Base-by-base conservation (phyloP, 495 filamentous ascomycete species). In the Penicillium psychrofluorescens region DNA sequence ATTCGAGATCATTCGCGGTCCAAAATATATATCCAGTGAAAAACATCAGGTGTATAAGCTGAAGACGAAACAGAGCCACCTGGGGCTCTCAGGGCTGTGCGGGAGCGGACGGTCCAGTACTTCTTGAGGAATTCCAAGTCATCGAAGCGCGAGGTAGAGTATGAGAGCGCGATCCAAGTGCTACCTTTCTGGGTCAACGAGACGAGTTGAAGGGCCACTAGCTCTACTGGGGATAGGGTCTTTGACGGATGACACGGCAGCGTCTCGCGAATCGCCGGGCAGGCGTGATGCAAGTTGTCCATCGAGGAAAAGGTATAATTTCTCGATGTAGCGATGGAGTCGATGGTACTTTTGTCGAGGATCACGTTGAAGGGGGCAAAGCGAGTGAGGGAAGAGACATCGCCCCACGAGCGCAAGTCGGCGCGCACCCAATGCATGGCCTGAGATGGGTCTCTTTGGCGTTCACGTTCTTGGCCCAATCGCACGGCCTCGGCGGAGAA, bases 401-500 rank as follows among this genome's bases (percentile, higher is more conserved):
- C 53, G 2, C 43, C 33, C 68, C 68, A 71, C 4, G 55, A 62
- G 12, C 64, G 59, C 7, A 71, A 41, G 32, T 71, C 63, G 6
- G 51, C 56, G 11, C 51, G 59, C 1, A 55, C 31, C 68, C 68
- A 71, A 31, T 58, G 55, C 66, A 71, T 71, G 2, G 59, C 55
- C 1, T 55, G 44, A 0, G 42, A 45, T 1, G 45, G 41, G 2
- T 53, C 30, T 27, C 54, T 50, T 13, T 46, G 39, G 9, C 33
- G 36, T 46, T 69, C 66, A 8, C 11, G 11, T 8, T 62, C 49
- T 36, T 50, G 50, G 3, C 68, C 68, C 1, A 63, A 47, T 10
- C 68, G 68, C 8, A 71, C 63, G 33, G 68, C 68, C 48, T 69
- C 68, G 40, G 53, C 40, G 41, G 68, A 71, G 29, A 71, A 71